A percentile compares a stretch with the other conserved stretches of the same genome.
These are phyloP conservation scores for Lumnitzera racemosa DNA, from an alignment of 345 rosid species.

Conservation along the genomic window DNA sequence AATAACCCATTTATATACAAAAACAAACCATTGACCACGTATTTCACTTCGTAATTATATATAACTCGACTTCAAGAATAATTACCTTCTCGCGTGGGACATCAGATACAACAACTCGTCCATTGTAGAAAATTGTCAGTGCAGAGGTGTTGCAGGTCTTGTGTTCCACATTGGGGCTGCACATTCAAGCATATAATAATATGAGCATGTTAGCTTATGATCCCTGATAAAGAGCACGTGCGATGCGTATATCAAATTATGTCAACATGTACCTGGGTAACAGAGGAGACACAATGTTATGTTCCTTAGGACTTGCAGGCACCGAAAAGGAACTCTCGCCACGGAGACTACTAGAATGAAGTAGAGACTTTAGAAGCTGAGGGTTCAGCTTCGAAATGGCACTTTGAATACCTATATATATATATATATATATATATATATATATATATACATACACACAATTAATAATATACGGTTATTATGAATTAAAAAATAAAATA, in stretches of 20 bases:
- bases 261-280: neutral
- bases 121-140: conserved; percentile 13
- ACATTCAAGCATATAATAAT: neutral
- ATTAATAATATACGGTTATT: too few relatives aligned
- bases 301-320: too few relatives aligned
- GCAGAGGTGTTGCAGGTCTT: neutral
- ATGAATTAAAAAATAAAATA: too few relatives aligned
- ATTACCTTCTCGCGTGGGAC: conserved; percentile 2
- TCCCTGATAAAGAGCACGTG: neutral
- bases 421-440: too few relatives aligned
- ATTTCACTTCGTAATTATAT: neutral
- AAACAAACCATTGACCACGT: neutral
- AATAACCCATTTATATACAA: neutral
- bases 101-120: conserved; percentile 2
- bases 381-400: too few relatives aligned
- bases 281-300: neutral
- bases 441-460: too few relatives aligned
- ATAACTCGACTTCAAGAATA: too few relatives aligned
- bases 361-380: too few relatives aligned
- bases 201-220: neutral
- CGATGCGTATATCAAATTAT: neutral
- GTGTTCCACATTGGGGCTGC: conserved; percentile 1
- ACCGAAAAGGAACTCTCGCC: too few relatives aligned
- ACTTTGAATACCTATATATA: too few relatives aligned
- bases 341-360: too few relatives aligned